Conservation (phyloP, 2,329 filamentous ascomycete species). For the Myriosclerotinia scirpicola region DNA sequence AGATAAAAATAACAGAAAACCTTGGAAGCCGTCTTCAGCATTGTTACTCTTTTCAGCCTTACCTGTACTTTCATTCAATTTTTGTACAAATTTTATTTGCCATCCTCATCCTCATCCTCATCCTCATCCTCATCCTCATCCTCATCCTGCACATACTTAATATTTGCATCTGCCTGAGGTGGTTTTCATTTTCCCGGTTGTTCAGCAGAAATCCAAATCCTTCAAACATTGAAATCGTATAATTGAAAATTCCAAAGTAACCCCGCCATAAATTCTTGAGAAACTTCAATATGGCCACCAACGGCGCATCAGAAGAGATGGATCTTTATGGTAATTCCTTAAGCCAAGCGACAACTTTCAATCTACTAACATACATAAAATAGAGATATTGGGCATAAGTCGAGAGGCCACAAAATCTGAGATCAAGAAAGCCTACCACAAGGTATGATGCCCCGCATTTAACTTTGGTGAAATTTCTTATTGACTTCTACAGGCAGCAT, state of each 20-base stretch:
- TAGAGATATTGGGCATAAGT: slow-evolving; percentile 78
- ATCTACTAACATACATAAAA: slow-evolving; percentile 36
- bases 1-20: slow-evolving; percentile 16
- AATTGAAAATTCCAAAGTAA: not conserved
- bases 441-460: slow-evolving; percentile 54
- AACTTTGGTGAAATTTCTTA: slow-evolving; percentile 24
- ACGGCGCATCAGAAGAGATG: slow-evolving; percentile 43
- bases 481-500: slow-evolving; percentile 63
- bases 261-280: slow-evolving; percentile 19
- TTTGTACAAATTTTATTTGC: slow-evolving; percentile 6
- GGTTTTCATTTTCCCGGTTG: not conserved
- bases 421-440: slow-evolving; percentile 95
- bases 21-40: slow-evolving; percentile 13
- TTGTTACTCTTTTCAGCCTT: slow-evolving; percentile 8
- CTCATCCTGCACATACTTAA: slow-evolving; percentile 22
- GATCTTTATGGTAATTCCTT: slow-evolving; percentile 59
- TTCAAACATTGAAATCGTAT: not conserved
- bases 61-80: slow-evolving; percentile 4
- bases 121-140: no score
- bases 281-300: slow-evolving; percentile 36
- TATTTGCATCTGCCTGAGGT: not conserved
- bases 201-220: not conserved
- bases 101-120: no score
- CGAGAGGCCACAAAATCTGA: slow-evolving; percentile 72
- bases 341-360: slow-evolving; percentile 7